A percentile compares a stretch with the other conserved stretches of the same genome.
These are phyloP conservation scores for Plasmodium coatneyi DNA, from an alignment of 169 alveolate genomes.

Conservation along the genomic window DNA sequence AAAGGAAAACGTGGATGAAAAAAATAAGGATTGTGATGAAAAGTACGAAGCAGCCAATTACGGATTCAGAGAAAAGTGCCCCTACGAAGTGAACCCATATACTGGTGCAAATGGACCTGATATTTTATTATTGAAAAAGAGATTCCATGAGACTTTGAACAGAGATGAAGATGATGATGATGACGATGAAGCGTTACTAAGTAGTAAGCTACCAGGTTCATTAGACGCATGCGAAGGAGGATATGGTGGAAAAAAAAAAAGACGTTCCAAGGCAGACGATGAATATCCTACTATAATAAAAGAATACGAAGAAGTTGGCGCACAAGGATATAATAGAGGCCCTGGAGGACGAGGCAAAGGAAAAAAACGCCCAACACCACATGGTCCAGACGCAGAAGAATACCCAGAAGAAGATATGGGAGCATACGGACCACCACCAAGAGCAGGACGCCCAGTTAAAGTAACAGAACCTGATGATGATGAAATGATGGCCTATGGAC, in stretches of 20 bases:
- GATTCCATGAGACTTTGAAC: background rate
- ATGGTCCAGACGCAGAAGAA: no score
- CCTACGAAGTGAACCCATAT: background rate
- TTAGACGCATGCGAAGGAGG: background rate
- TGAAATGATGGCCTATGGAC: background rate
- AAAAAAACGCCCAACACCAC: background rate
- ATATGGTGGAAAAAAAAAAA: no score
- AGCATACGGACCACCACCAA: background rate
- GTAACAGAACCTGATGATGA: background rate
- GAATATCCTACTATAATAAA: background rate
- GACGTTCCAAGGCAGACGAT: background rate
- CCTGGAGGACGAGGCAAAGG: background rate
- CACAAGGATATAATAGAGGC: background rate
- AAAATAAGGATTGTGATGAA: slow-evolving; percentile 39
- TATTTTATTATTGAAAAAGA: slow-evolving; percentile 8
- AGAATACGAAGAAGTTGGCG: background rate
- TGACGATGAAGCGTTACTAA: background rate
- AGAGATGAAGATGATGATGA: background rate
- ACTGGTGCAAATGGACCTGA: background rate
- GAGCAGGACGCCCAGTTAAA: background rate
- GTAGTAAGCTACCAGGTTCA: slow-evolving; percentile 11
- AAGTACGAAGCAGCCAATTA: slow-evolving; percentile 45
- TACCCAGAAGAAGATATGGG: no score
- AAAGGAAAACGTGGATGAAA: slow-evolving; percentile 26
- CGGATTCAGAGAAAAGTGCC: slow-evolving; percentile 28